phyloP scores from a whole-genome alignment of 495 filamentous ascomycete genomes.

The Barbatosphaeria neglecta region DNA sequence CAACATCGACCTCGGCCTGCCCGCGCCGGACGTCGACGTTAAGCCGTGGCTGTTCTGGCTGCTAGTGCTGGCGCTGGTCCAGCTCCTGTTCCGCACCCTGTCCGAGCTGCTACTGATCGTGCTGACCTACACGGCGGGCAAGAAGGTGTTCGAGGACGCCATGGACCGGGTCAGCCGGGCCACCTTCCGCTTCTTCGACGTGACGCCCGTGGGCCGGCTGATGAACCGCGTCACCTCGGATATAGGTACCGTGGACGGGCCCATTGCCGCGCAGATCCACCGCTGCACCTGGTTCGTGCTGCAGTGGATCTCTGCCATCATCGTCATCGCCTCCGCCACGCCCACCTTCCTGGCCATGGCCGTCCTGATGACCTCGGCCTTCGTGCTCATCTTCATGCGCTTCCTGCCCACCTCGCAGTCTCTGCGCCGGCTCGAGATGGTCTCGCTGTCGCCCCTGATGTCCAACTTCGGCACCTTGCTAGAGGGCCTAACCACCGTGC shows the following conservation, averaged over 20 bases:
- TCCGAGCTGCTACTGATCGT: slow-evolving; percentile 50
- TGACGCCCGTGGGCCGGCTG: slow-evolving; percentile 69
- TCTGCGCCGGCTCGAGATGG: slow-evolving; percentile 71
- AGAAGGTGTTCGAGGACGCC: slow-evolving; percentile 54
- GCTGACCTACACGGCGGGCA: slow-evolving; percentile 66
- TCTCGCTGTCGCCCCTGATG: slow-evolving; percentile 68
- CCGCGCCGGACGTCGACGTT: slow-evolving; percentile 54
- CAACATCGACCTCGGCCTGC: slow-evolving; percentile 43
- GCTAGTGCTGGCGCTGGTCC: slow-evolving; percentile 44
- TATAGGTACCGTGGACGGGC: slow-evolving; percentile 71
- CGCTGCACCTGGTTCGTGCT: slow-evolving; percentile 51
- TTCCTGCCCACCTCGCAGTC: slow-evolving; percentile 77
- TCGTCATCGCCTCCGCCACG: slow-evolving; percentile 64
- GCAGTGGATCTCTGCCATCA: slow-evolving; percentile 56
- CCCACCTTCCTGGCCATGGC: slow-evolving; percentile 65
- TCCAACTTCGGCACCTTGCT: slow-evolving; percentile 76
- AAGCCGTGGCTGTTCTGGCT: slow-evolving; percentile 63
- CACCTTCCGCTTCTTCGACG: slow-evolving; percentile 79
- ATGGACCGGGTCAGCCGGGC: slow-evolving; percentile 60
- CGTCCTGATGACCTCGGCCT: slow-evolving; percentile 45
- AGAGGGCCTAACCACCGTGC: slow-evolving; percentile 69
- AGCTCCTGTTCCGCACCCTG: slow-evolving; percentile 42
- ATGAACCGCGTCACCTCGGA: slow-evolving; percentile 84
- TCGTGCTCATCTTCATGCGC: slow-evolving; percentile 54
- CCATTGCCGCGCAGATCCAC: slow-evolving; percentile 59